phyloP scores from a whole-genome alignment of 495 filamentous ascomycete species.

The Xylaria castorea region DNA sequence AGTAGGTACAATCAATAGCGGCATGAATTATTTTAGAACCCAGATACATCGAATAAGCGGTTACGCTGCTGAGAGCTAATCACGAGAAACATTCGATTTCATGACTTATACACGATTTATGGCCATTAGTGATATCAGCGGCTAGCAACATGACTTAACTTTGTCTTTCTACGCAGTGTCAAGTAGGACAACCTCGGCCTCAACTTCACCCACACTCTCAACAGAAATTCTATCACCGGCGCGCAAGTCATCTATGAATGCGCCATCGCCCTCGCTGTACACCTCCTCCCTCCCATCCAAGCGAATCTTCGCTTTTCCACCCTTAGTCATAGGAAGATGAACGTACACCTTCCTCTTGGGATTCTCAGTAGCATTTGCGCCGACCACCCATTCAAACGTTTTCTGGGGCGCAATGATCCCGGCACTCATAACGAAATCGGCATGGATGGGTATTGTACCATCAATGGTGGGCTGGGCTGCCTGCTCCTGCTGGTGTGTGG shows the following conservation, averaged over 20 bases:
- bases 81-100: not conserved
- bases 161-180: conserved; percentile 53
- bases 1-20: not conserved
- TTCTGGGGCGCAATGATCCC: conserved; percentile 63
- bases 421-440: conserved; percentile 79
- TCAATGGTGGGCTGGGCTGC: conserved; percentile 61
- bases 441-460: conserved; percentile 77
- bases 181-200: conserved; percentile 71
- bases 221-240: conserved; percentile 65
- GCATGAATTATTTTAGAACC: not conserved
- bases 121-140: not conserved
- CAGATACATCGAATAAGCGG: not conserved
- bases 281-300: conserved; percentile 68
- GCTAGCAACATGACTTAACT: not conserved
- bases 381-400: conserved; percentile 68
- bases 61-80: not conserved
- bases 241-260: conserved; percentile 65
- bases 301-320: conserved; percentile 70
- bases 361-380: conserved; percentile 57
- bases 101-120: not conserved
- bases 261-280: conserved; percentile 75
- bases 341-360: conserved; percentile 73
- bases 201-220: conserved; percentile 69
- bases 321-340: conserved; percentile 77
- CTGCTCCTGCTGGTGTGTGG: conserved; percentile 63